phyloP scores from a whole-genome alignment of 2,329 filamentous ascomycete species.

The Neofusicoccum umdonicola region DNA sequence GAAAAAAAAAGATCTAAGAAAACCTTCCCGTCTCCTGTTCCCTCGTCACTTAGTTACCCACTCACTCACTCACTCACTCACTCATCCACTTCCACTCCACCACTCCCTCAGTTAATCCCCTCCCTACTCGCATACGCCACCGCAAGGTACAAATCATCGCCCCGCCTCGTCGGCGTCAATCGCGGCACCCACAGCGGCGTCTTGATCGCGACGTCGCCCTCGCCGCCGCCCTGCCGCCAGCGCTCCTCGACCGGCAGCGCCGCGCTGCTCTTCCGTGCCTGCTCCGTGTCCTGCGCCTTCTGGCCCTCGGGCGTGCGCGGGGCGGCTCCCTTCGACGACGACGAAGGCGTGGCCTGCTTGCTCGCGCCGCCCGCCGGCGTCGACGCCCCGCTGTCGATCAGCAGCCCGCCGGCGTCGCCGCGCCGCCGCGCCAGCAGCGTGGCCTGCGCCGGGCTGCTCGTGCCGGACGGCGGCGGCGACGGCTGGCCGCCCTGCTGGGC shows the following conservation, averaged over 20 bases:
- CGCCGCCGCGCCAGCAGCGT: slow-evolving; percentile 33
- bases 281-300: slow-evolving; percentile 18
- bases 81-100: no score
- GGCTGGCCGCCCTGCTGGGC: not conserved
- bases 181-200: slow-evolving; percentile 59
- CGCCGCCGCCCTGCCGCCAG: not conserved
- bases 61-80: no score
- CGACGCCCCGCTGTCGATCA: slow-evolving; percentile 36
- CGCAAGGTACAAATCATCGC: slow-evolving; percentile 60
- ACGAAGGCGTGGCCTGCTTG: slow-evolving; percentile 17
- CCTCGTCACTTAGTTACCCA: no score
- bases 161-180: slow-evolving; percentile 64
- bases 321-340: not conserved
- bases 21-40: not conserved
- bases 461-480: not conserved
- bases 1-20: not conserved
- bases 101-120: not conserved
- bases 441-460: not conserved
- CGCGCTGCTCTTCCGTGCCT: slow-evolving; percentile 7
- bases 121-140: slow-evolving; percentile 30
- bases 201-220: slow-evolving; percentile 10
- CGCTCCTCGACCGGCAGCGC: not conserved
- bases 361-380: not conserved
- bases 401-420: slow-evolving; percentile 33
- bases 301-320: slow-evolving; percentile 22